Base-by-base conservation (phyloP, 768 basidiomycete species). In the Suillus fuscotomentosus region DNA sequence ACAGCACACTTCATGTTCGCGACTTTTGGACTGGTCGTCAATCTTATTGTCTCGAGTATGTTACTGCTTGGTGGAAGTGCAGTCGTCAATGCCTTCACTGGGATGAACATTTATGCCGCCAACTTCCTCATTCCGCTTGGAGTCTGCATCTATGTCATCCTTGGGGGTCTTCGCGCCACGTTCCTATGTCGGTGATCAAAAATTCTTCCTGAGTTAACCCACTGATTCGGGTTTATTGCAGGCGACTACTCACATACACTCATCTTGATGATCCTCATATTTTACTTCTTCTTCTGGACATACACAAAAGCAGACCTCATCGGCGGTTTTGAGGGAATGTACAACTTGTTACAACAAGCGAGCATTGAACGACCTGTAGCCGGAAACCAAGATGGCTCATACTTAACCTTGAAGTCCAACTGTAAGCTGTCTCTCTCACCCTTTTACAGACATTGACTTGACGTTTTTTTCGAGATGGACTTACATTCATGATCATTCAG, bases 111-210 rank as follows among this genome's bases (percentile, higher is more conserved):
- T 31, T 75, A 76, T 63, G 80, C 80, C 1, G 77, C 79, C 13
- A 71, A 74, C 43, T 77, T 79, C 70, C 71, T 82, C 14, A 75
- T 81, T n/a, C 80, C 81, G 1, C 65, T 81, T 8, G 78, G 77
- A 10, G 79, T 81, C 27, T 74, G 73, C 27, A 70, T 77, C 34
- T 81, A 82, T 65, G 78, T 78, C 36, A 70, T 76, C 48, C 65
- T 75, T 22, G 74, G 75, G 47, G 78, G 76, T 13, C 70, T 79
- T 17, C 69, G 74, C 22, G 72, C 74, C 31, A 78, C 78, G 6
- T 77, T 78, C 66, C 51, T 76, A 56, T 72, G 72, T 67, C 65
- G 71, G 67, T 70, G 22, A 36, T 47, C 22, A 14, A n/a, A 39
- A 15, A 17, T 60, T 1, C 50, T 31, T 3, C 27, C 3, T 17